Conservation (phyloP, 768 basidiomycete genomes). For the Tylopilus intermedius region DNA sequence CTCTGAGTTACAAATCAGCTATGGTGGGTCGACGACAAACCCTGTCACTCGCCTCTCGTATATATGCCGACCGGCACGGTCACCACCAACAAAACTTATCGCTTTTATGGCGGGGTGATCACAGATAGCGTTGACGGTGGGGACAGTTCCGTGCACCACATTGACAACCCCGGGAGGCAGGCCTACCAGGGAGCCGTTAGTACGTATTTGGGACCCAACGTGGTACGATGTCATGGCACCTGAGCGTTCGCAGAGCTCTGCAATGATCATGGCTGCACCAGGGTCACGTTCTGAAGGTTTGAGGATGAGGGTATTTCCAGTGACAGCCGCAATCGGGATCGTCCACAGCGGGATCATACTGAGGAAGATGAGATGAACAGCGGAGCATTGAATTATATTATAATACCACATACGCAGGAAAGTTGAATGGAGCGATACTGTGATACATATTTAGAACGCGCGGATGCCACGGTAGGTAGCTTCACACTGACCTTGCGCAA, state of each 20-base stretch:
- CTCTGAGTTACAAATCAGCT: slow-evolving; percentile 40
- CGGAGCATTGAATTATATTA: background rate
- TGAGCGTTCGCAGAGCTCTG: slow-evolving; percentile 87
- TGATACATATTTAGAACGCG: slow-evolving; percentile 1
- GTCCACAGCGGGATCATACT: slow-evolving; percentile 98
- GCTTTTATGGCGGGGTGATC: slow-evolving; percentile 89
- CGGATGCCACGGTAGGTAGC: background rate
- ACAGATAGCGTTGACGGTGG: slow-evolving; percentile 91
- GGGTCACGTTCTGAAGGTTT: slow-evolving; percentile 97
- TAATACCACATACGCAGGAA: slow-evolving; percentile 62
- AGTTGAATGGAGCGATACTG: slow-evolving; percentile 85
- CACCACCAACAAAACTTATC: slow-evolving; percentile 94
- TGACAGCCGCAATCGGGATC: slow-evolving; percentile 82
- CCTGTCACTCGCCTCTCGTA: slow-evolving; percentile 60
- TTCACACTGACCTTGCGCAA: slow-evolving; percentile 50
- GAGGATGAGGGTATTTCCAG: slow-evolving; percentile 90
- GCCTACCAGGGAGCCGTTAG: slow-evolving; percentile 35
- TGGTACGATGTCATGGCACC: slow-evolving; percentile 32
- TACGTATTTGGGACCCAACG: background rate
- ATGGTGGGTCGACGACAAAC: background rate
- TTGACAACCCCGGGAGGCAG: slow-evolving; percentile 87
- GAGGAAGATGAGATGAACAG: slow-evolving; percentile 7
- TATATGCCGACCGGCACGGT: slow-evolving; percentile 90
- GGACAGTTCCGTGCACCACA: slow-evolving; percentile 84
- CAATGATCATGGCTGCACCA: slow-evolving; percentile 96